Percentiles rank a stretch among this genome's conserved stretches.
Evolutionary conservation across 192 early-diverging fungal species (phyloP).

Genomic region (Oehlia diaphana): DNA sequence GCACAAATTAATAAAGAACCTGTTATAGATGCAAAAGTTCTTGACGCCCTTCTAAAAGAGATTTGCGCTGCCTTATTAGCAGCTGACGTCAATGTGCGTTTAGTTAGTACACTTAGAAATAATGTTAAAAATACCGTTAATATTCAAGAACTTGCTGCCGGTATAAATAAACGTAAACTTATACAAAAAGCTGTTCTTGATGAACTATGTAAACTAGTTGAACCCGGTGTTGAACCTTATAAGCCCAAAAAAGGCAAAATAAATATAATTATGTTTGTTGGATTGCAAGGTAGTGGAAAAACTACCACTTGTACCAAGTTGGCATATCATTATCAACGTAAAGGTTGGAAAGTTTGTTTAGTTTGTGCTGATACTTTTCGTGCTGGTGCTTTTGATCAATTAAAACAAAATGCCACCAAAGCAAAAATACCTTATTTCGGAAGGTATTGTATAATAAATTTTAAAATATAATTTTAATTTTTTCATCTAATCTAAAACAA

Average conservation of each 20-base stretch:
- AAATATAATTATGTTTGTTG: conserved; percentile 97
- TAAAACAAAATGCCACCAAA: conserved; percentile 96
- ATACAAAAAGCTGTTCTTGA: conserved; percentile 92
- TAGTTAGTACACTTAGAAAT: conserved; percentile 78
- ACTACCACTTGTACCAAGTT: conserved; percentile 96
- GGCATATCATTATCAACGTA: conserved; percentile 87
- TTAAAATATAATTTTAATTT: not conserved
- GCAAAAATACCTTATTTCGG: conserved; percentile 98
- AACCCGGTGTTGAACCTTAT: conserved; percentile 85
- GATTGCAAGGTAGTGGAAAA: conserved; percentile 93
- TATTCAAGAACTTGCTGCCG: conserved; percentile 79
- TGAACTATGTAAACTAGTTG: conserved; percentile 83
- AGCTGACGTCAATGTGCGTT: conserved; percentile 87
- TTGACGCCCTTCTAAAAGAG: conserved; percentile 82
- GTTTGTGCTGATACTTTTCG: conserved; percentile 97
- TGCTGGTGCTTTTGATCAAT: conserved; percentile 97
- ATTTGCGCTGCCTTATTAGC: conserved; percentile 86
- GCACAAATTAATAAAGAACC: conserved; percentile 74
- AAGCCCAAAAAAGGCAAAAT: conserved; percentile 79
- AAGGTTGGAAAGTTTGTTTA: conserved; percentile 90
- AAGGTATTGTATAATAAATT: conserved; percentile 37
- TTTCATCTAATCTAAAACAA: not conserved
- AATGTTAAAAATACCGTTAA: conserved; percentile 85
- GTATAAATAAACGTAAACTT: conserved; percentile 82
- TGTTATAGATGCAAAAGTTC: conserved; percentile 86